Percentiles rank a stretch among this genome's conserved stretches.
These are phyloP conservation scores for Stemphylium beticola DNA, from an alignment of 2,329 filamentous ascomycete species.

Conservation along the genomic window DNA sequence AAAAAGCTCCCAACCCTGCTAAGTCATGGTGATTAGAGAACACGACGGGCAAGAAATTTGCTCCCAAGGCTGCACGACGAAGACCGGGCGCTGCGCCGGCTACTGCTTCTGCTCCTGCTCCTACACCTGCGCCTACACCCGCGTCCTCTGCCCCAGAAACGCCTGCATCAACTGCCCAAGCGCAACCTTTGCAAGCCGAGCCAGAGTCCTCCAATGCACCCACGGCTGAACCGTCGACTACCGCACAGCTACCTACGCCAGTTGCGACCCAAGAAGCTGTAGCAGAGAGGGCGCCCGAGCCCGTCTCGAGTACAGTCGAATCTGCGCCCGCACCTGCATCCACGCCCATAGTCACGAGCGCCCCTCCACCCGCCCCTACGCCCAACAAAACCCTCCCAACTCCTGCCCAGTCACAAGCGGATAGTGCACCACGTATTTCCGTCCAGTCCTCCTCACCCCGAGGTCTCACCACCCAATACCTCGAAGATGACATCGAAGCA, in stretches of 20 bases:
- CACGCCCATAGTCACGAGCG: background rate
- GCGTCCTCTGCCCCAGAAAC: slow-evolving; percentile 14
- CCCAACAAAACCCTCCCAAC: background rate
- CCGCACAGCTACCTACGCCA: slow-evolving; percentile 32
- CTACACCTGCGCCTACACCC: background rate
- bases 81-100: slow-evolving; percentile 46
- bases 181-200: slow-evolving; percentile 15
- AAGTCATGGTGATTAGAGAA: slow-evolving; percentile 37
- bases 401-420: background rate
- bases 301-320: slow-evolving; percentile 2
- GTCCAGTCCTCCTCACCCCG: background rate
- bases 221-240: slow-evolving; percentile 15
- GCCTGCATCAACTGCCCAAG: slow-evolving; percentile 20
- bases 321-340: background rate
- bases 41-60: slow-evolving; percentile 56
- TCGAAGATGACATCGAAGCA: slow-evolving; percentile 16
- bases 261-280: slow-evolving; percentile 30
- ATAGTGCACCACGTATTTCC: background rate
- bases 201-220: slow-evolving; percentile 12
- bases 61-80: slow-evolving; percentile 55
- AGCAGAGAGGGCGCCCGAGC: slow-evolving; percentile 8
- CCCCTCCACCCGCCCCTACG: background rate
- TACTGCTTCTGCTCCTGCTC: slow-evolving; percentile 7
- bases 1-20: slow-evolving; percentile 17
- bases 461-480: slow-evolving; percentile 6